These are phyloP conservation scores for Porcisia hertigi DNA, from an alignment of 208 protist species.

Conservation along the genomic window DNA sequence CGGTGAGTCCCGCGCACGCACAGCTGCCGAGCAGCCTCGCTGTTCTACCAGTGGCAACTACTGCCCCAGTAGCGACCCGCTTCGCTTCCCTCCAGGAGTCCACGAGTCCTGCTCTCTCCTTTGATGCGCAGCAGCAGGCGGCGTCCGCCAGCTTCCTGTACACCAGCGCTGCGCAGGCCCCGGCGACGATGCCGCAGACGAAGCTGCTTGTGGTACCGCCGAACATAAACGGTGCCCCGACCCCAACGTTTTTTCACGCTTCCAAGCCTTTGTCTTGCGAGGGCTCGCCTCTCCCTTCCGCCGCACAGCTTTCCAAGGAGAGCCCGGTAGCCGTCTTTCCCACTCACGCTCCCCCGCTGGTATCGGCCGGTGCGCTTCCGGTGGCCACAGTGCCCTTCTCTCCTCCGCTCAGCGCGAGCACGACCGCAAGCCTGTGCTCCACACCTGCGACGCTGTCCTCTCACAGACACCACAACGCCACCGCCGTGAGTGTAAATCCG, in stretches of 20 bases:
- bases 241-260: constrained; percentile 17
- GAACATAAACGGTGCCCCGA: constrained; percentile 32
- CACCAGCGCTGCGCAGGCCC: constrained; percentile 28
- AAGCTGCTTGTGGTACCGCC: constrained; percentile 40
- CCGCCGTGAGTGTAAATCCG: not conserved
- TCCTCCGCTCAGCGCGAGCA: constrained; percentile 33
- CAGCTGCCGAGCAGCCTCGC: constrained; percentile 4
- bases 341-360: constrained; percentile 1
- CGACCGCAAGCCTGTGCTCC: constrained; percentile 32
- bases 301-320: constrained; percentile 20
- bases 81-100: constrained; percentile 24
- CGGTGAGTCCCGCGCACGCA: not conserved
- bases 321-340: constrained; percentile 5
- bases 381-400: constrained; percentile 38
- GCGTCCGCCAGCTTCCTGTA: constrained; percentile 27
- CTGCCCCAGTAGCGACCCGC: constrained; percentile 1
- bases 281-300: constrained; percentile 19
- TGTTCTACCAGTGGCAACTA: constrained; percentile 23
- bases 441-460: constrained; percentile 32
- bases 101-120: constrained; percentile 8
- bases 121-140: constrained; percentile 10
- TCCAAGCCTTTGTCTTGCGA: constrained; percentile 21
- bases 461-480: not conserved
- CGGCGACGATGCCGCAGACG: constrained; percentile 18
- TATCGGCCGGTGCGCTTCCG: constrained; percentile 13